Percentiles rank a stretch among this genome's conserved stretches.
These are phyloP conservation scores for Trichoderma gamsii DNA, from an alignment of 495 filamentous ascomycete genomes.

Conservation along the genomic window DNA sequence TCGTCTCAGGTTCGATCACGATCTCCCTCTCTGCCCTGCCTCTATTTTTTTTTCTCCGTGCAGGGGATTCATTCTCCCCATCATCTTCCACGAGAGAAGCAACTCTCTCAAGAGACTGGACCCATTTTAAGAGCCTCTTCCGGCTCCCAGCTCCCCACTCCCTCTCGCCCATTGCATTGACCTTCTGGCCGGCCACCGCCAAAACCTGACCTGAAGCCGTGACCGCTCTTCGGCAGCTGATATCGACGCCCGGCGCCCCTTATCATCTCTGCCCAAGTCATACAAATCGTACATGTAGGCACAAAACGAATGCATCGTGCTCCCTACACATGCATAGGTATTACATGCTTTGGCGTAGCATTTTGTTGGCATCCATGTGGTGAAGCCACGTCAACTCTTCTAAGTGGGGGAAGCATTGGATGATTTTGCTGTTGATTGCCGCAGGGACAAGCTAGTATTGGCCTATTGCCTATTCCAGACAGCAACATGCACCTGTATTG, in stretches of 20 bases:
- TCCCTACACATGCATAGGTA: background rate
- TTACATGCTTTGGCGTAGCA: background rate
- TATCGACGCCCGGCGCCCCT: background rate
- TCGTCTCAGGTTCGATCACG: background rate
- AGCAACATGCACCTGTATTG: too few species aligned
- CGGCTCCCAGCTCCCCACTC: background rate
- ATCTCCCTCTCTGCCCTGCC: background rate
- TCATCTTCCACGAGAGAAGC: background rate
- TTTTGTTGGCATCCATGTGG: background rate
- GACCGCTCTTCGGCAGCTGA: background rate
- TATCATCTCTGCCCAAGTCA: background rate
- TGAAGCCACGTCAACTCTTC: slow-evolving; percentile 8
- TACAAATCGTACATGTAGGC: background rate
- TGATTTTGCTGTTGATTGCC: background rate
- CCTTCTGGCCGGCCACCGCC: background rate
- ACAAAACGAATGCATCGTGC: background rate
- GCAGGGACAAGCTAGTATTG: too few species aligned
- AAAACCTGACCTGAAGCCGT: background rate
- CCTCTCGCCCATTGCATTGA: background rate
- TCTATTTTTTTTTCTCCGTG: background rate
- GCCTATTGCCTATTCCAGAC: too few species aligned
- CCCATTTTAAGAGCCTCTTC: background rate
- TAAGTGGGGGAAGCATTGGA: background rate
- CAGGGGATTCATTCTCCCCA: too few species aligned
- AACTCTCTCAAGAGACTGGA: background rate